Percentiles rank a stretch among this genome's conserved stretches.
These are phyloP conservation scores for Fomitopsis pinicola DNA, from an alignment of 1,284 basidiomycete genomes.

Conservation along the genomic window DNA sequence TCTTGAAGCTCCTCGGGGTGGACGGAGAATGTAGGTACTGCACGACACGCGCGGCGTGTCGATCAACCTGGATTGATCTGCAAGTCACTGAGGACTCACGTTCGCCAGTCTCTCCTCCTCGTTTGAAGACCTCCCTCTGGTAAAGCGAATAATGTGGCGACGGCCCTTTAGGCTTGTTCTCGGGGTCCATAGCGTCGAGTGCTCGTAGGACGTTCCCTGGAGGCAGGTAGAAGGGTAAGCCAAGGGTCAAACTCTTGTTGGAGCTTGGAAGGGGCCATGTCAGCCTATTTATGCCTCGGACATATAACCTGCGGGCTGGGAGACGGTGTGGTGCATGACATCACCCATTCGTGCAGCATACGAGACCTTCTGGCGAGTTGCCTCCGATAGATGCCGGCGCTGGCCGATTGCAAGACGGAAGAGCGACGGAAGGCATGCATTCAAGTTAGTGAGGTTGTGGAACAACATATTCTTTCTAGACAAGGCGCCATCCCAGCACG, in stretches of 20 bases:
- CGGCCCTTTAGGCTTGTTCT: constrained; percentile 45
- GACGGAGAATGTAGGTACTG: constrained; percentile 36
- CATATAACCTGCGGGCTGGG: neutral
- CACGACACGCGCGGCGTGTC: no score
- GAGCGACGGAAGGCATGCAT: no score
- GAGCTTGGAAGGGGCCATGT: neutral
- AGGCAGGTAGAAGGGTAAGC: constrained; percentile 1
- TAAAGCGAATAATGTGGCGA: constrained; percentile 55
- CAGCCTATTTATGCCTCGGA: neutral
- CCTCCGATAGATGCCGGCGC: no score
- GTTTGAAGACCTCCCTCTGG: constrained; percentile 48
- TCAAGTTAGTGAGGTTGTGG: no score
- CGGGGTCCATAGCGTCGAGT: constrained; percentile 40
- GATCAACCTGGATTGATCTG: no score
- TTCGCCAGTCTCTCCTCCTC: constrained; percentile 36
- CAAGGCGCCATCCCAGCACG: no score
- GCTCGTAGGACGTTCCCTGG: constrained; percentile 9
- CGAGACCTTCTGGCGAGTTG: no score
- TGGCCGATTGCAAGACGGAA: no score
- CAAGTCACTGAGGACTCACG: constrained; percentile 23
- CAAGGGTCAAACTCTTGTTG: no score
- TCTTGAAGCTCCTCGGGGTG: constrained; percentile 48
- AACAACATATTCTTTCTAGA: no score
- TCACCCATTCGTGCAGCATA: neutral
- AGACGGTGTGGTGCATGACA: neutral